A percentile compares a stretch with the other conserved stretches of the same genome.
phyloP scores from a whole-genome alignment of 768 basidiomycete genomes.

The Galerina marginata region DNA sequence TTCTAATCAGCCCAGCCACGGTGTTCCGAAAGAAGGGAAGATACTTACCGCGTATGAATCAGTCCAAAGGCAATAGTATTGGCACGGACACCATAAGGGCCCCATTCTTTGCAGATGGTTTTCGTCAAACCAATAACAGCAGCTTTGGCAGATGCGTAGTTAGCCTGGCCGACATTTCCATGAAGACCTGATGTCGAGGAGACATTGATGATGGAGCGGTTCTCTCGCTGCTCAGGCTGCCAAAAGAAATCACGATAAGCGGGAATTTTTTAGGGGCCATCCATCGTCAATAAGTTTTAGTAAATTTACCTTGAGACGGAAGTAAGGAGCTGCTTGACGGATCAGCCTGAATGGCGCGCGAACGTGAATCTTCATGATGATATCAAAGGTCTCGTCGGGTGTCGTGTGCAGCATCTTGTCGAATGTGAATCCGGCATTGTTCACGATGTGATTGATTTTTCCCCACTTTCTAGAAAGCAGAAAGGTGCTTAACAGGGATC shows the following conservation, averaged over 20 bases:
- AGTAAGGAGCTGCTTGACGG: slow-evolving; percentile 83
- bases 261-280: not conserved
- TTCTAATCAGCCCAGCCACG: not conserved
- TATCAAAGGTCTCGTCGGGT: slow-evolving; percentile 80
- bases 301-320: slow-evolving; percentile 68
- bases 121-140: slow-evolving; percentile 83
- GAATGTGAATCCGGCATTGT: slow-evolving; percentile 83
- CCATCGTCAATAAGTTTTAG: not conserved
- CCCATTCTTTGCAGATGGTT: slow-evolving; percentile 91
- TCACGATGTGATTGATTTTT: slow-evolving; percentile 86
- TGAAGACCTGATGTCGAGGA: slow-evolving; percentile 85
- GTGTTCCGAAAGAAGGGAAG: not conserved
- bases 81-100: slow-evolving; percentile 78
- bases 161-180: slow-evolving; percentile 86
- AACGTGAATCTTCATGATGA: slow-evolving; percentile 86
- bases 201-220: slow-evolving; percentile 81
- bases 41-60: slow-evolving; percentile 72
- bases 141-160: slow-evolving; percentile 82
- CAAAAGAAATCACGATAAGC: not conserved
- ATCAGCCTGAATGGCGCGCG: slow-evolving; percentile 87
- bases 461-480: slow-evolving; percentile 64
- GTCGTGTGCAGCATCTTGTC: slow-evolving; percentile 91
- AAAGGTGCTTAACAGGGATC: not conserved
- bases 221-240: slow-evolving; percentile 62
- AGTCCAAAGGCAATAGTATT: slow-evolving; percentile 83